Percentiles rank a stretch among this genome's conserved stretches.
These are phyloP conservation scores for Jatropha podagrica DNA, from an alignment of 441 rosid genomes.

Conservation along the genomic window DNA sequence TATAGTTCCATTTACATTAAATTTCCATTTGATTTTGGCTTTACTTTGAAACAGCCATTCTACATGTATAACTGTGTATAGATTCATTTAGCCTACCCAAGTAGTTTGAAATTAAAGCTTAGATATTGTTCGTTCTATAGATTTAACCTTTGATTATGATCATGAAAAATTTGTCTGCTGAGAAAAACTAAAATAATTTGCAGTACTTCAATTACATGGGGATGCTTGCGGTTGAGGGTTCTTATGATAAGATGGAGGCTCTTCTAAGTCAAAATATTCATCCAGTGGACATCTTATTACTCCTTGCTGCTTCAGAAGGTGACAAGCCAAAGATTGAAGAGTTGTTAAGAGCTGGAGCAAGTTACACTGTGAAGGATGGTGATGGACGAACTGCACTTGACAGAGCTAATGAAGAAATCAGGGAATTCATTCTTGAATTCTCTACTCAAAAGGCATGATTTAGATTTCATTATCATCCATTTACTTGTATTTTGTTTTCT, in stretches of 20 bases:
- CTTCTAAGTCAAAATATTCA: constrained; percentile 74
- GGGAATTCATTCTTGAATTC: constrained; percentile 57
- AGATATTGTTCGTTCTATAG: too few relatives aligned
- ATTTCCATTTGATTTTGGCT: too few relatives aligned
- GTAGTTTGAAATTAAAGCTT: too few relatives aligned
- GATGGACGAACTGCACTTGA: constrained; percentile 83
- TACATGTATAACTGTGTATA: too few relatives aligned
- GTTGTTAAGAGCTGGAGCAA: constrained; percentile 77
- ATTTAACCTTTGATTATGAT: too few relatives aligned
- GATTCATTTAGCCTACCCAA: too few relatives aligned
- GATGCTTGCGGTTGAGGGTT: constrained; percentile 87
- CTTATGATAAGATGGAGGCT: constrained; percentile 91
- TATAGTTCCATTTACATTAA: too few relatives aligned
- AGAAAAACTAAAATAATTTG: constrained; percentile 18
- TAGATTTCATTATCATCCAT: neutral
- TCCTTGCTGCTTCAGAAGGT: constrained; percentile 82
- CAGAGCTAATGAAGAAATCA: constrained; percentile 56
- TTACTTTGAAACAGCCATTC: too few relatives aligned
- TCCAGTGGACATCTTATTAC: constrained; percentile 76
- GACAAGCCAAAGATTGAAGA: constrained; percentile 87
- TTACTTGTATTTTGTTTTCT: neutral
- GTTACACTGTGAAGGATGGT: constrained; percentile 55
- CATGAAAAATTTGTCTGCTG: neutral
- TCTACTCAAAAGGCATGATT: constrained; percentile 61
- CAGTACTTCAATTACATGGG: constrained; percentile 97